Evolutionary conservation across 768 basidiomycete species (phyloP).

Genomic region (Mycena vitilis): DNA sequence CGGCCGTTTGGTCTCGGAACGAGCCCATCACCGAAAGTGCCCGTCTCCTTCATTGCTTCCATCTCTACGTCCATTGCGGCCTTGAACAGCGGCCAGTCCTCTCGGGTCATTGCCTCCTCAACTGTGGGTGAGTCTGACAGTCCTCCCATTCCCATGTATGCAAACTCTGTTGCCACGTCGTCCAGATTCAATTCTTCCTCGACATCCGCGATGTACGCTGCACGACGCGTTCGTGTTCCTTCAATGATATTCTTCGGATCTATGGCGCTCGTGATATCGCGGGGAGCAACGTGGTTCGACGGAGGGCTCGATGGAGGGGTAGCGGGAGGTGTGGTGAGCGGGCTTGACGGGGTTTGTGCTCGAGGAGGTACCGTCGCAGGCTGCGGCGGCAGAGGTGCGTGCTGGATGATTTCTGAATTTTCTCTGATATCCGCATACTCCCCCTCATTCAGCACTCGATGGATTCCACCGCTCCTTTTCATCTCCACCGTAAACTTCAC

Average conservation of each 20-base stretch:
- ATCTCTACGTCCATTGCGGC: slow-evolving; percentile 19
- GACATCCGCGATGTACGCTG: slow-evolving; percentile 10
- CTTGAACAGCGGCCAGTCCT: slow-evolving; percentile 23
- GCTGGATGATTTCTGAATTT: slow-evolving; percentile 28
- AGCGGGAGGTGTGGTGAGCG: slow-evolving; percentile 22
- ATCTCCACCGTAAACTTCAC: not conserved
- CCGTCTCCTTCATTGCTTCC: slow-evolving; percentile 22
- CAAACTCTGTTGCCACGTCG: not conserved
- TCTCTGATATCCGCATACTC: slow-evolving; percentile 21
- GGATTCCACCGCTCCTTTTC: slow-evolving; percentile 11
- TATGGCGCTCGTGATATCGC: slow-evolving; percentile 25
- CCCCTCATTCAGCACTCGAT: slow-evolving; percentile 37
- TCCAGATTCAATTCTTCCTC: not conserved
- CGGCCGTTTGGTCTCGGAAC: slow-evolving; percentile 36
- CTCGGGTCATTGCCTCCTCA: slow-evolving; percentile 20
- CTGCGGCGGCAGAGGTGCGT: slow-evolving; percentile 21
- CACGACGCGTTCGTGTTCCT: slow-evolving; percentile 20
- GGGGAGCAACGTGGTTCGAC: slow-evolving; percentile 9
- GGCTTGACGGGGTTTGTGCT: slow-evolving; percentile 2
- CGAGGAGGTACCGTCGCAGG: not conserved
- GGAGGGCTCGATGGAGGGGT: not conserved
- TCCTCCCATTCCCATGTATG: slow-evolving; percentile 13
- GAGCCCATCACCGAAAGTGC: slow-evolving; percentile 33
- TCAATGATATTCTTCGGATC: slow-evolving; percentile 23
- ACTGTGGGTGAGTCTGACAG: slow-evolving; percentile 21